Percentiles rank a stretch among this genome's conserved stretches.
These are phyloP conservation scores for Bacterosira constricta DNA, from an alignment of 108 stramenopile species.

Conservation along the genomic window DNA sequence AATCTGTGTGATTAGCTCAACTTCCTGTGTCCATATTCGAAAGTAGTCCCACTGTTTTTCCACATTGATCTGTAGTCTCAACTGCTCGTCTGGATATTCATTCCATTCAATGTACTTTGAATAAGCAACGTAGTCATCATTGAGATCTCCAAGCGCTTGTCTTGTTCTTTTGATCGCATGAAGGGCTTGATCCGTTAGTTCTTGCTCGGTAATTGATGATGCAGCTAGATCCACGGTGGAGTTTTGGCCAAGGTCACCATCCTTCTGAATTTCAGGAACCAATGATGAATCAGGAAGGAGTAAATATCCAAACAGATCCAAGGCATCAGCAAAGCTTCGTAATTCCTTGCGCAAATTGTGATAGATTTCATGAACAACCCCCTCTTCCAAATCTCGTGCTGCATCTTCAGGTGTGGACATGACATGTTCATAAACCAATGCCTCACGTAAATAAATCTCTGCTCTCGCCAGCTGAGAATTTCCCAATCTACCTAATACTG, in stretches of 20 bases:
- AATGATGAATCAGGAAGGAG: slow-evolving; percentile 24
- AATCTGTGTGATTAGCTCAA: slow-evolving; percentile 28
- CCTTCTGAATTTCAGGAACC: slow-evolving; percentile 10
- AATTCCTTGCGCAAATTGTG: slow-evolving; percentile 52
- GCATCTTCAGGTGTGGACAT: slow-evolving; percentile 2
- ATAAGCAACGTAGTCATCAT: slow-evolving; percentile 46
- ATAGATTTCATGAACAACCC: slow-evolving; percentile 40
- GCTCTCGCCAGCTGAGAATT: slow-evolving; percentile 29
- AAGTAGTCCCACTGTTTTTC: slow-evolving; percentile 39
- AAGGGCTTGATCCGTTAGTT: slow-evolving; percentile 16
- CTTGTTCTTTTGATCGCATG: slow-evolving; percentile 15
- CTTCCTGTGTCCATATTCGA: slow-evolving; percentile 35
- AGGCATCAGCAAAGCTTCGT: slow-evolving; percentile 46
- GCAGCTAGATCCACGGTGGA: neutral
- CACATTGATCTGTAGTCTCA: slow-evolving; percentile 4
- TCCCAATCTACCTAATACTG: slow-evolving; percentile 34
- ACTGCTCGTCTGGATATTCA: slow-evolving; percentile 34
- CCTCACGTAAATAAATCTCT: slow-evolving; percentile 14
- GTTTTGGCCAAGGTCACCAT: neutral
- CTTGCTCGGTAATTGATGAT: neutral
- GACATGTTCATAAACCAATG: slow-evolving; percentile 26
- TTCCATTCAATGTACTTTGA: slow-evolving; percentile 37
- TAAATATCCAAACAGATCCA: slow-evolving; percentile 41
- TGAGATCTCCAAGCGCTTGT: slow-evolving; percentile 46
- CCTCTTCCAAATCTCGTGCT: neutral